Evolutionary conservation across 2,329 filamentous ascomycete species (phyloP), one percentile per base, ranked within the genome.

Genomic region (Penicillium sp.): DNA sequence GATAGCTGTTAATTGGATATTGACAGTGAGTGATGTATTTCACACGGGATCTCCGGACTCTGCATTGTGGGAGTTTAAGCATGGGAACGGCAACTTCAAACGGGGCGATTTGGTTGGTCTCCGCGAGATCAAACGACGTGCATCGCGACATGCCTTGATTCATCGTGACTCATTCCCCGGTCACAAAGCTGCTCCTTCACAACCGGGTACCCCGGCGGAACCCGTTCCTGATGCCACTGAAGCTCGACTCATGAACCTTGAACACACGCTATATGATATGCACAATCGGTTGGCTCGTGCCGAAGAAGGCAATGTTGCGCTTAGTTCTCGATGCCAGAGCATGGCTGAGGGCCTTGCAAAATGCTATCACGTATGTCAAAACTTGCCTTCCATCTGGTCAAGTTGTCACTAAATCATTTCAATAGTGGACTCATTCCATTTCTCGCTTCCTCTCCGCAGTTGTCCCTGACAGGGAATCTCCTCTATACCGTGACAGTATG

Each of bases 31-130:
- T 77, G 94, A 99, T 71, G 94, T 97, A 21, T 99, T 97, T 69
- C 93, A 97, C 71, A 96, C 91, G 4, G 91, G 90, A 10, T 92
- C 89, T 41, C 91, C 93, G 12, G 94, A 97, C 67, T 91, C 91
- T 18, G 91, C 93, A 0, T 78, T 99, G 28, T 99, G 94, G 94
- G 94, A 99, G 70, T 99, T 99, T 74, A 97, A 96, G 73, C 94
- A 99, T 68, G 94, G 94, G 48, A 95, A 93, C 66, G 93, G 93
- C 48, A 97, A 89, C 70, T 99, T 99, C 78, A 97, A 95, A 74
- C 86, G 92, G 59, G 94, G 94, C 34, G 93, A 99, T 70, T 78
- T 99, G 23, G 86, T 93, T 46, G 91, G 93, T 7, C 76, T 99
- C 56, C 84, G 94, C 41, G 94, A 99, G 69, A 99, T 99, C 74